Evolutionary conservation across 805 yeast species (phyloP).

Genomic region (Starmerella stigmatis): DNA sequence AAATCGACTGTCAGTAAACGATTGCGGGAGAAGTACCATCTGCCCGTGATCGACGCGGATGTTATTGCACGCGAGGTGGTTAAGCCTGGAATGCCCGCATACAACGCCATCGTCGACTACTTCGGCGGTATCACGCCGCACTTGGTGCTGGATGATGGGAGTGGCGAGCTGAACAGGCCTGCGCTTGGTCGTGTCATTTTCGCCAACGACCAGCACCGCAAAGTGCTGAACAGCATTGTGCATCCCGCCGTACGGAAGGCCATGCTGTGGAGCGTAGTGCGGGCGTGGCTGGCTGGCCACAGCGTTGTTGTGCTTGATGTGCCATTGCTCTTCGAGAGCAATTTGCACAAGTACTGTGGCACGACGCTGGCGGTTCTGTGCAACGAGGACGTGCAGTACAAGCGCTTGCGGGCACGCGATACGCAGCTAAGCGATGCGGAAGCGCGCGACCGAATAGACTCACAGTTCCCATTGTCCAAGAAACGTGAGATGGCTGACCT

Average conservation of each 20-base stretch:
- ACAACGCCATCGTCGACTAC: conserved; percentile 48
- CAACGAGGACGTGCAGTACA: conserved; percentile 44
- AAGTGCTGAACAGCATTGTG: conserved; percentile 57
- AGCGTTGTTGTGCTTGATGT: conserved; percentile 70
- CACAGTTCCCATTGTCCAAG: conserved; percentile 61
- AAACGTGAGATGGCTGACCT: conserved; percentile 51
- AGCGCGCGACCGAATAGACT: conserved; percentile 56
- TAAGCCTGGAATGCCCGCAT: conserved; percentile 66
- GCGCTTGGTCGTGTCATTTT: conserved; percentile 74
- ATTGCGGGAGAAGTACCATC: conserved; percentile 40
- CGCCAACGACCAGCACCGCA: conserved; percentile 49
- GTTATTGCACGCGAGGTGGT: conserved; percentile 77
- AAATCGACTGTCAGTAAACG: conserved; percentile 75
- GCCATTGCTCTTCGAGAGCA: conserved; percentile 78
- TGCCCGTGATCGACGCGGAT: conserved; percentile 81
- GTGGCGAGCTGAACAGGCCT: conserved; percentile 47
- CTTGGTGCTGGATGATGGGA: conserved; percentile 35
- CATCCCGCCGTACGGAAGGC: conserved; percentile 78
- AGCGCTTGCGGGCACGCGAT: conserved; percentile 57
- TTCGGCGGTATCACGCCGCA: conserved; percentile 49
- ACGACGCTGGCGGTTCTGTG: conserved; percentile 59
- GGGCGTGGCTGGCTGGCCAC: conserved; percentile 48
- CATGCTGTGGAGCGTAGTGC: conserved; percentile 47
- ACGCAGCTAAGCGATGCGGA: conserved; percentile 55
- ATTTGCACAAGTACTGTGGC: conserved; percentile 63